A percentile compares a stretch with the other conserved stretches of the same genome.
phyloP scores from a whole-genome alignment of 2,329 filamentous ascomycete species.

The Fusarium austroafricanum region DNA sequence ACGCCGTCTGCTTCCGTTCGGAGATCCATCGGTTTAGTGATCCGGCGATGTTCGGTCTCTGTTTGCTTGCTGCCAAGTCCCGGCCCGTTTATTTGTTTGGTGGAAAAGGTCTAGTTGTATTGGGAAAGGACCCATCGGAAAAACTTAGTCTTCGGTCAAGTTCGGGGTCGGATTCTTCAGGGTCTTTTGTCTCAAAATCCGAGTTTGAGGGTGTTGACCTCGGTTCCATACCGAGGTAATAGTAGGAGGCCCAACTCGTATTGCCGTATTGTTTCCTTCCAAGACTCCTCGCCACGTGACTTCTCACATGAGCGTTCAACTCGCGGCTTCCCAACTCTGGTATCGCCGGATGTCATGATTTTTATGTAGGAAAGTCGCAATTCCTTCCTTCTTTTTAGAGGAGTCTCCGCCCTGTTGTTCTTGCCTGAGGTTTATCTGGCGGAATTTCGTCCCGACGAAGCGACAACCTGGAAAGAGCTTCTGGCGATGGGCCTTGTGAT shows the following conservation, averaged over 20 bases:
- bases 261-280: too few relatives aligned
- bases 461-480: slow-evolving; percentile 12
- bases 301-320: background rate
- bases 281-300: background rate
- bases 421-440: slow-evolving; percentile 8
- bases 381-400: background rate
- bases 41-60: slow-evolving; percentile 1
- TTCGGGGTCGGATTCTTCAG: background rate
- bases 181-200: background rate
- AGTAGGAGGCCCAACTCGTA: too few relatives aligned
- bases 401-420: slow-evolving; percentile 1
- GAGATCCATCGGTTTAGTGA: slow-evolving; percentile 5
- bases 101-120: background rate
- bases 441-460: slow-evolving; percentile 40
- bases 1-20: slow-evolving; percentile 5
- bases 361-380: background rate
- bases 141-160: too few relatives aligned
- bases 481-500: slow-evolving; percentile 4
- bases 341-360: background rate
- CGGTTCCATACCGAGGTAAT: background rate
- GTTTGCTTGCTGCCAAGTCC: slow-evolving; percentile 26
- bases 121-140: background rate
- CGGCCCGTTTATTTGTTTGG: slow-evolving; percentile 19
- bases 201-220: slow-evolving; percentile 5
- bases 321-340: background rate